Conservation (phyloP, 1,139 yeast genomes). For the Magnusiomyces tetraspermus region DNA sequence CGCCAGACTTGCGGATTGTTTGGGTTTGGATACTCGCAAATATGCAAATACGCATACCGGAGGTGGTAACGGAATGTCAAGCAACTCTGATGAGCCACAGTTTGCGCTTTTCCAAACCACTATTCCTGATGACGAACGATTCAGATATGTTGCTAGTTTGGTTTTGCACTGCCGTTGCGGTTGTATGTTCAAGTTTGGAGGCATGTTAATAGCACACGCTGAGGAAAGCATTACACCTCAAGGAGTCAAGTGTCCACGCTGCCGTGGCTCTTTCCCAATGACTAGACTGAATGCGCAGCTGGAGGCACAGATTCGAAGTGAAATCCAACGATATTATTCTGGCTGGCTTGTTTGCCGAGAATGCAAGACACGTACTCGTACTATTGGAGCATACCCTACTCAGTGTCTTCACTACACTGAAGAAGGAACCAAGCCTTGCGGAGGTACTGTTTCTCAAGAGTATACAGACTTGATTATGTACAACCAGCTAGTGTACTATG, state of each 20-base stretch:
- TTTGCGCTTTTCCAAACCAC: constrained; percentile 74
- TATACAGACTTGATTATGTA: constrained; percentile 76
- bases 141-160: constrained; percentile 52
- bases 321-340: constrained; percentile 68
- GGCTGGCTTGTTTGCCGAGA: constrained; percentile 86
- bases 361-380: constrained; percentile 76
- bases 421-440: constrained; percentile 50
- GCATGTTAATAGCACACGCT: constrained; percentile 36
- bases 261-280: constrained; percentile 44
- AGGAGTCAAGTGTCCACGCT: constrained; percentile 64
- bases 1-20: constrained; percentile 61
- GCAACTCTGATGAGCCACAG: constrained; percentile 32
- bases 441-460: constrained; percentile 72
- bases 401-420: constrained; percentile 65
- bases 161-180: constrained; percentile 58
- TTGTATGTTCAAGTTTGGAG: constrained; percentile 55
- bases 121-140: constrained; percentile 73
- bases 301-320: constrained; percentile 59
- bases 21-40: constrained; percentile 68
- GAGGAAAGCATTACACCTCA: constrained; percentile 43
- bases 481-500: constrained; percentile 75
- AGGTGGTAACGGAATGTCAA: constrained; percentile 31
- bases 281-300: constrained; percentile 60
- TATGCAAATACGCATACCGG: constrained; percentile 33
- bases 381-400: constrained; percentile 80